Evolutionary conservation across 768 basidiomycete genomes (phyloP).

Genomic region (Mycena polygramma): DNA sequence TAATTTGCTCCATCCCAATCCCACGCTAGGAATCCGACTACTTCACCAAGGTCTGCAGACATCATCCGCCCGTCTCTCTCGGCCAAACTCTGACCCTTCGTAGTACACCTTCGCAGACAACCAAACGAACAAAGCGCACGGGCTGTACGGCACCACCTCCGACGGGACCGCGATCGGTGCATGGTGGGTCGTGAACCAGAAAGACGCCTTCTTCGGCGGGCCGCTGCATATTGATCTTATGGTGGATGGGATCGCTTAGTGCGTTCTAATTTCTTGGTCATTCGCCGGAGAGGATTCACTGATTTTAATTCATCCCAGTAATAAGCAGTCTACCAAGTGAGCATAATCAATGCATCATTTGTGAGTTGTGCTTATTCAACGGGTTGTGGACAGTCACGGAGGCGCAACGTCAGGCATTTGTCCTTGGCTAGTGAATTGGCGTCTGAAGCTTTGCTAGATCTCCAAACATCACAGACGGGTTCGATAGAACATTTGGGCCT

Average conservation of each 20-base stretch:
- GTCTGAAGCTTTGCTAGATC: constrained; percentile 17
- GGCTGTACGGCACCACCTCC: constrained; percentile 34
- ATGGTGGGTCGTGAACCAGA: constrained; percentile 47
- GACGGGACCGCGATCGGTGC: constrained; percentile 36
- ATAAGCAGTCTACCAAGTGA: constrained; percentile 35
- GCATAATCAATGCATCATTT: too few relatives aligned
- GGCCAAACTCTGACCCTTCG: not conserved
- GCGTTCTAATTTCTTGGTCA: too few relatives aligned
- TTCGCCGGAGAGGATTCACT: too few relatives aligned
- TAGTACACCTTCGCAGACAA: constrained; percentile 47
- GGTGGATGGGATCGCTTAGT: constrained; percentile 31
- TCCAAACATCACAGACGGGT: constrained; percentile 45
- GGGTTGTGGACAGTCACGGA: too few relatives aligned
- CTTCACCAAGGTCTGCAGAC: constrained; percentile 41
- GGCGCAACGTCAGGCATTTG: constrained; percentile 38
- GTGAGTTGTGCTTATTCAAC: too few relatives aligned
- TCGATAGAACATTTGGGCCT: constrained; percentile 47
- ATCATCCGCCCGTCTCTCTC: not conserved
- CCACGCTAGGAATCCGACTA: constrained; percentile 43
- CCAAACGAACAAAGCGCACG: constrained; percentile 48
- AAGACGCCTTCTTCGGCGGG: constrained; percentile 42
- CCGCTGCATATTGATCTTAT: constrained; percentile 28
- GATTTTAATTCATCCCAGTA: constrained; percentile 5
- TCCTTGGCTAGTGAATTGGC: too few relatives aligned
- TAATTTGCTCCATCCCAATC: too few relatives aligned